These are phyloP conservation scores for Monilinia fructigena DNA, from an alignment of 2,329 filamentous ascomycete species.

Conservation along the genomic window DNA sequence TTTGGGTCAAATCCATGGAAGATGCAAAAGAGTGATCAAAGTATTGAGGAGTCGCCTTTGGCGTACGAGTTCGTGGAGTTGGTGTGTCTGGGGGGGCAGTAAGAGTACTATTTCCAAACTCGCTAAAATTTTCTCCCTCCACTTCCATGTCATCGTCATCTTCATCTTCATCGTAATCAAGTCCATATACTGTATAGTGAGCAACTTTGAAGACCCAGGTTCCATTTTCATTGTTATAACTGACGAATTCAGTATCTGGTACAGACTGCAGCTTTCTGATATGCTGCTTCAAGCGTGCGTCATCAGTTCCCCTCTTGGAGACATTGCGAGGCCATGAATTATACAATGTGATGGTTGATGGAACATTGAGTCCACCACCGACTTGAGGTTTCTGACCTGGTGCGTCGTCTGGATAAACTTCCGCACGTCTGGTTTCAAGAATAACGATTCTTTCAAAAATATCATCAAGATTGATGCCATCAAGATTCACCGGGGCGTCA, in stretches of 20 bases:
- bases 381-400: slow-evolving; percentile 74
- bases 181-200: slow-evolving; percentile 93
- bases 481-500: slow-evolving; percentile 78
- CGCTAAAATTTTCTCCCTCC: slow-evolving; percentile 48
- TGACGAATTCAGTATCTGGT: slow-evolving; percentile 74
- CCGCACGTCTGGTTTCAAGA: slow-evolving; percentile 74
- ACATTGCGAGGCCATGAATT: slow-evolving; percentile 85
- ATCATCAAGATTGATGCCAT: slow-evolving; percentile 73
- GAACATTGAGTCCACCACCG: slow-evolving; percentile 89
- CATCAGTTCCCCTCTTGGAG: slow-evolving; percentile 61
- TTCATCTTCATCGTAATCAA: slow-evolving; percentile 71
- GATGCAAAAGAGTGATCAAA: slow-evolving; percentile 40
- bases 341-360: slow-evolving; percentile 80
- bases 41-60: slow-evolving; percentile 25
- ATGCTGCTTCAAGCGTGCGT: slow-evolving; percentile 75
- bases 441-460: slow-evolving; percentile 74
- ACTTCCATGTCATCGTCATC: slow-evolving; percentile 62
- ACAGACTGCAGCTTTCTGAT: slow-evolving; percentile 78
- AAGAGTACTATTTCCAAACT: slow-evolving; percentile 50
- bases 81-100: slow-evolving; percentile 46
- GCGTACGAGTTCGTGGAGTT: slow-evolving; percentile 43
- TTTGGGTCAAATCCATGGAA: slow-evolving; percentile 42
- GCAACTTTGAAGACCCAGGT: slow-evolving; percentile 92
- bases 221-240: slow-evolving; percentile 76
- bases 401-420: slow-evolving; percentile 68